phyloP scores from a whole-genome alignment of 2,329 filamentous ascomycete species.

The Pseudocercospora vitis region DNA sequence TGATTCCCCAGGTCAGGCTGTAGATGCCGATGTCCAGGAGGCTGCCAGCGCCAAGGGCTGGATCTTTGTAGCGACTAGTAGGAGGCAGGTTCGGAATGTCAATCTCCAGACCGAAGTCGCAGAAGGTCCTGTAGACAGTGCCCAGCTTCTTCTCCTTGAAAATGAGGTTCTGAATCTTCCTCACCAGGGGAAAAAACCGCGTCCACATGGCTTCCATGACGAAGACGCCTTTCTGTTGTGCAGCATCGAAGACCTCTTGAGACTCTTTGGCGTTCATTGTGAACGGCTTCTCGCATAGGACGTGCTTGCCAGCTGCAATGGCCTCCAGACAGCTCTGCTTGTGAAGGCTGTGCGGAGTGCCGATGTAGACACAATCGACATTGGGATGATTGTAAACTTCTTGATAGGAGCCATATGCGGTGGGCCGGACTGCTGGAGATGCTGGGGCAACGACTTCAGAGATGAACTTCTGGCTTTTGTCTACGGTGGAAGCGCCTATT shows the following conservation, averaged over 20 bases:
- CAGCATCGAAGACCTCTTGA: slow-evolving; percentile 43
- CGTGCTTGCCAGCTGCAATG: slow-evolving; percentile 46
- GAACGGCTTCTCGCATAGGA: slow-evolving; percentile 52
- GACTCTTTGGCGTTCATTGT: slow-evolving; percentile 45
- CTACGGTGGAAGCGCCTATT: slow-evolving; percentile 23
- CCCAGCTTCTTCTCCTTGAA: slow-evolving; percentile 46
- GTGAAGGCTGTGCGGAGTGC: slow-evolving; percentile 49
- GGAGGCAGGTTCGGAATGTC: slow-evolving; percentile 36
- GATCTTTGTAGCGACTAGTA: slow-evolving; percentile 37
- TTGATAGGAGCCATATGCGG: slow-evolving; percentile 44
- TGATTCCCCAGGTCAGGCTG: slow-evolving; percentile 44
- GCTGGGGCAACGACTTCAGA: slow-evolving; percentile 14
- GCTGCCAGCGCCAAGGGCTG: slow-evolving; percentile 45
- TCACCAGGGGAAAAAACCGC: slow-evolving; percentile 45
- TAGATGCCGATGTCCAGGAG: slow-evolving; percentile 51
- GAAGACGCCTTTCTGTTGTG: slow-evolving; percentile 44
- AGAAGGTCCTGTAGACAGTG: slow-evolving; percentile 42
- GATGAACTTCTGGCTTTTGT: slow-evolving; percentile 23
- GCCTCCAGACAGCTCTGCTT: slow-evolving; percentile 47
- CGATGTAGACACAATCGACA: slow-evolving; percentile 51
- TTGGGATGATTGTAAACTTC: slow-evolving; percentile 44
- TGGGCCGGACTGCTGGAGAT: slow-evolving; percentile 28
- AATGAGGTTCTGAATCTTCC: slow-evolving; percentile 39
- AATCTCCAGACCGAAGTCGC: slow-evolving; percentile 45
- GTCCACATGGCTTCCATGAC: slow-evolving; percentile 53